Evolutionary conservation across 192 early-diverging fungal genomes (phyloP), one percentile per base, ranked within the genome.

Genomic region (Podila minutissima): DNA sequence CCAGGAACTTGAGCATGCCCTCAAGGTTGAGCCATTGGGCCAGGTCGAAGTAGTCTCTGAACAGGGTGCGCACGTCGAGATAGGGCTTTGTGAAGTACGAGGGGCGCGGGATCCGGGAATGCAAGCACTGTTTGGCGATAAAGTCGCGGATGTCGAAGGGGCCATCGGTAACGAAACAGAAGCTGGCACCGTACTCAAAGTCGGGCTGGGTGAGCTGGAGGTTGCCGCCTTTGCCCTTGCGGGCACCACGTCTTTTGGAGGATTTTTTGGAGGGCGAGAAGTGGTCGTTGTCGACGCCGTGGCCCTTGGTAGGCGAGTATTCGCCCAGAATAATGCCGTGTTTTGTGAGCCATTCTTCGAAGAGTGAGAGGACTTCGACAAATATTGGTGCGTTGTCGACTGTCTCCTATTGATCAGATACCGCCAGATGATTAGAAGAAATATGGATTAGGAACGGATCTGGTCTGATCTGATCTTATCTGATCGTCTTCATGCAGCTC

Each of bases 61-160:
- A 95, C 9, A 83, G 32, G 24, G 72, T 78, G 19, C 95, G 74
- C 48, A 96, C 72, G 64, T 96, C 91, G 9, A 95, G 74, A 74
- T 91, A 94, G 24, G 85, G 79, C 17, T 70, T 33, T 20, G 72
- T 62, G 62, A 96, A 89, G 75, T 93, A 96, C 0, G 66, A 38
- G 3, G 95, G 95, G 28, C 87, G 74, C 29, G 68, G 28, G 26
- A 92, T 85, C n/a, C 75, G 22, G 6, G 88, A 89, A 37, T 86
- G 74, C 0, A 64, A 51, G 65, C 92, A 94, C 82, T 96, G 93
- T 70, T 94, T 94, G 24, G 83, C 74, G n/a, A 96, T 85, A 79
- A 96, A 96, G 60, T 95, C 92, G 10, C 92, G 88, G 53, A 96
- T 88, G 71, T 96, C 95, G 86, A 92, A 95, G 0, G 94, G 93